Conservation (phyloP, 2,329 filamentous ascomycete genomes). For the Botryotinia globosa region DNA sequence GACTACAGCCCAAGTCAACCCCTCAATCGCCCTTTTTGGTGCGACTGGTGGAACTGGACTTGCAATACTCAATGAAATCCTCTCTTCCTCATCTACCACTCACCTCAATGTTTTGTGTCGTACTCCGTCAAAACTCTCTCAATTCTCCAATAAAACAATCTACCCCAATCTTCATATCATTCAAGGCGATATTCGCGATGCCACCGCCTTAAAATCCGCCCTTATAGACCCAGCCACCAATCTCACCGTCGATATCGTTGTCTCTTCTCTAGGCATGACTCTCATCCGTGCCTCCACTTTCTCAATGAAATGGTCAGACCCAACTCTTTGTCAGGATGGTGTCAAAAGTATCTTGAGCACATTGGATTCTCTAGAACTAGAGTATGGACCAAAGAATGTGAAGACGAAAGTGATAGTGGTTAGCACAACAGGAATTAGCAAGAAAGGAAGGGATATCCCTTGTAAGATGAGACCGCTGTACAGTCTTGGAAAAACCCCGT, state of each 20-base stretch:
- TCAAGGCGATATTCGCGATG: background rate
- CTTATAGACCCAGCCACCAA: background rate
- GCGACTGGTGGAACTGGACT: slow-evolving; percentile 14
- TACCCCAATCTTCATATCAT: background rate
- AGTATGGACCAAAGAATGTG: background rate
- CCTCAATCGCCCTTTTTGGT: slow-evolving; percentile 15
- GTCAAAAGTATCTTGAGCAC: background rate
- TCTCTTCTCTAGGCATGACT: slow-evolving; percentile 1
- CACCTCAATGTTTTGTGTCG: slow-evolving; percentile 3
- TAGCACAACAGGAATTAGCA: background rate
- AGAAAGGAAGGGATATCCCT: slow-evolving; percentile 4
- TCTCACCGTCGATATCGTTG: background rate
- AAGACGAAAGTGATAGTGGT: background rate
- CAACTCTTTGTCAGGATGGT: background rate
- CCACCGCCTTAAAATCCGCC: background rate
- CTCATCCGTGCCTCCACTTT: background rate
- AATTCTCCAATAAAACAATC: background rate
- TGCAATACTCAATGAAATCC: slow-evolving; percentile 4
- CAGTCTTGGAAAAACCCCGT: background rate
- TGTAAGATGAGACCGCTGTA: background rate
- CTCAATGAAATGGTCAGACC: background rate
- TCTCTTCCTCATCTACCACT: background rate
- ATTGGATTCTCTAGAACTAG: background rate
- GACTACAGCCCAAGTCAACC: background rate
- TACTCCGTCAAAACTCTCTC: slow-evolving; percentile 8